Evolutionary conservation across 768 basidiomycete genomes (phyloP).

Genomic region (Tulasnella sp.): DNA sequence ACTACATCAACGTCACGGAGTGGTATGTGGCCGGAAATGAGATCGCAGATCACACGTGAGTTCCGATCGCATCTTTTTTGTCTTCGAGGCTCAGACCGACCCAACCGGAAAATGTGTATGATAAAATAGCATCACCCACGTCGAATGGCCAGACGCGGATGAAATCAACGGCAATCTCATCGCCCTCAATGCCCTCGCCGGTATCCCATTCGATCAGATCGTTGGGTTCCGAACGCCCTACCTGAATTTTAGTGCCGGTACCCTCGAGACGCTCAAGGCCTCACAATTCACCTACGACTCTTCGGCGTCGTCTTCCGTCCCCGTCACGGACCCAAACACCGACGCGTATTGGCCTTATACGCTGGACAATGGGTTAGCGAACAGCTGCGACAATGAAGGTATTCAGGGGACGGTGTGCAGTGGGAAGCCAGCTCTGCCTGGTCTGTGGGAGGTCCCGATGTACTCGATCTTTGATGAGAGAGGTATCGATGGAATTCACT

Average conservation of each 20-base stretch:
- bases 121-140: conserved; percentile 60
- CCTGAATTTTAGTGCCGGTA: conserved; percentile 53
- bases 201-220: conserved; percentile 55
- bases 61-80: conserved; percentile 17
- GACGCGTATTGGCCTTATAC: conserved; percentile 82
- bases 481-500: conserved; percentile 45
- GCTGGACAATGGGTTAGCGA: conserved; percentile 67
- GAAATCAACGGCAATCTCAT: conserved; percentile 72
- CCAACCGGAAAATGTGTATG: background rate
- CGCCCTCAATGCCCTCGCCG: conserved; percentile 65
- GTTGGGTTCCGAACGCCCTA: conserved; percentile 68
- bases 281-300: conserved; percentile 66
- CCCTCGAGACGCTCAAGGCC: conserved; percentile 43
- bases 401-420: conserved; percentile 38
- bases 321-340: conserved; percentile 52
- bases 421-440: conserved; percentile 59
- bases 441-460: conserved; percentile 82
- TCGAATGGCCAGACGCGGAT: conserved; percentile 46
- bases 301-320: conserved; percentile 45
- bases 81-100: background rate
- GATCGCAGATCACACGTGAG: conserved; percentile 67
- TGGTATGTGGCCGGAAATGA: conserved; percentile 78
- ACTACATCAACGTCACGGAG: conserved; percentile 65
- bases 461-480: conserved; percentile 58
- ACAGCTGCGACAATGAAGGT: conserved; percentile 46